These are phyloP conservation scores for Ustilago esculenta DNA, from an alignment of 1,284 basidiomycete genomes.

Conservation along the genomic window DNA sequence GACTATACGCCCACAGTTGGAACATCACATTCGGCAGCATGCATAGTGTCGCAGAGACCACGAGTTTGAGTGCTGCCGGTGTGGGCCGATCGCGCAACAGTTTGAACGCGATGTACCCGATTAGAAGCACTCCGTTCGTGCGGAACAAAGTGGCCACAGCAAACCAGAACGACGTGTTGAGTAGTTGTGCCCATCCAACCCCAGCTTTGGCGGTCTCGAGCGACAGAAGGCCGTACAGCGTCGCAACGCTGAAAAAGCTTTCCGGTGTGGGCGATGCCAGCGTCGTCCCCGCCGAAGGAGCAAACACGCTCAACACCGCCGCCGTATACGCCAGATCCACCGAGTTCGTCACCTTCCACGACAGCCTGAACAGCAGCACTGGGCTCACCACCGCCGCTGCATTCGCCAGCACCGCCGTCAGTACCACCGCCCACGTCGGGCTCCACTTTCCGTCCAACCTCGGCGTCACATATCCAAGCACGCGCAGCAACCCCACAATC, in stretches of 20 bases:
- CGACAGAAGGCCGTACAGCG: slow-evolving; percentile 40
- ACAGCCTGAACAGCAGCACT: slow-evolving; percentile 71
- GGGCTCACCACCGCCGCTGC: slow-evolving; percentile 68
- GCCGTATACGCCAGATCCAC: slow-evolving; percentile 73
- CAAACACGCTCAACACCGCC: slow-evolving; percentile 77
- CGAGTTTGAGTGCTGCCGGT: slow-evolving; percentile 2
- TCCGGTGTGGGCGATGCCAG: slow-evolving; percentile 81
- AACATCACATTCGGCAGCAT: slow-evolving; percentile 76
- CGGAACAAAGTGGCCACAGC: slow-evolving; percentile 77
- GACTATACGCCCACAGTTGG: slow-evolving; percentile 75
- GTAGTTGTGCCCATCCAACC: slow-evolving; percentile 69
- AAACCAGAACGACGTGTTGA: slow-evolving; percentile 75
- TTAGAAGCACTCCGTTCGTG: slow-evolving; percentile 81
- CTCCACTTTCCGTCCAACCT: slow-evolving; percentile 40
- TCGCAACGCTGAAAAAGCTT: slow-evolving; percentile 80
- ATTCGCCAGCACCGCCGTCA: slow-evolving; percentile 40
- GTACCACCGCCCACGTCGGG: slow-evolving; percentile 30
- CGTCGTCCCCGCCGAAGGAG: slow-evolving; percentile 79
- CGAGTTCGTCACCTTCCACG: slow-evolving; percentile 66
- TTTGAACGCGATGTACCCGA: slow-evolving; percentile 72
- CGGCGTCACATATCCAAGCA: slow-evolving; percentile 27
- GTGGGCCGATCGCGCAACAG: slow-evolving; percentile 10
- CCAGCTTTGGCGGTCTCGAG: slow-evolving; percentile 1
- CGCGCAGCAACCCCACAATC: slow-evolving; percentile 46
- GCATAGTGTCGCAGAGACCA: background rate